Conservation (phyloP, 2,329 filamentous ascomycete genomes). For the Pseudogymnoascus sp. region DNA sequence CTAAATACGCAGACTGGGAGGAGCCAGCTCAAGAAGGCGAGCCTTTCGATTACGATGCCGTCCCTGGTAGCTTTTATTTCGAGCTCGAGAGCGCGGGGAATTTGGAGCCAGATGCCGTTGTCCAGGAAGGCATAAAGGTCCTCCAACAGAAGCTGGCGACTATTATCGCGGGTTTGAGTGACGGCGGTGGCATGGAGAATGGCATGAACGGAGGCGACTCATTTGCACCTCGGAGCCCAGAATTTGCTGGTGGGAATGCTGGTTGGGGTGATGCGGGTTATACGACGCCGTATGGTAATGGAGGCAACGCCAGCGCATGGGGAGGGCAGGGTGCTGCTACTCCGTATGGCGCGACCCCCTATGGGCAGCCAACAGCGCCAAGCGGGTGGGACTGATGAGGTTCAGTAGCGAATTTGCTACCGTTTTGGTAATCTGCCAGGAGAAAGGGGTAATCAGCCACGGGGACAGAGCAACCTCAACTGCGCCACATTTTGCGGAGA, state of each 20-base stretch:
- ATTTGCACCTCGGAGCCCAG: slow-evolving; percentile 58
- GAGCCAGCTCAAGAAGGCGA: slow-evolving; percentile 73
- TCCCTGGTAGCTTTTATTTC: slow-evolving; percentile 80
- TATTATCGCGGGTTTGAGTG: slow-evolving; percentile 60
- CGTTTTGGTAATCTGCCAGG: background rate
- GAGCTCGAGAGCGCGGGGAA: slow-evolving; percentile 85
- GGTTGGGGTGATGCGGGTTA: slow-evolving; percentile 52
- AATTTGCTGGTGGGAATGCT: slow-evolving; percentile 48
- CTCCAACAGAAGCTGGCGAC: slow-evolving; percentile 84
- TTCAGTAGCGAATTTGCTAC: background rate
- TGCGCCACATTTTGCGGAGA: background rate
- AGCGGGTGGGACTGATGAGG: slow-evolving; percentile 21
- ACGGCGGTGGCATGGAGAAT: slow-evolving; percentile 43
- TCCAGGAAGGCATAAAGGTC: slow-evolving; percentile 79
- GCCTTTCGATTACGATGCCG: slow-evolving; percentile 82
- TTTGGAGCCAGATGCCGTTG: slow-evolving; percentile 80
- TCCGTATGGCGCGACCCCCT: slow-evolving; percentile 52
- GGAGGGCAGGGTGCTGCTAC: slow-evolving; percentile 48
- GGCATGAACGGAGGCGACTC: slow-evolving; percentile 38
- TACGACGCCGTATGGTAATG: slow-evolving; percentile 57
- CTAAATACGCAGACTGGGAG: slow-evolving; percentile 70
- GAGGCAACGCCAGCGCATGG: slow-evolving; percentile 54
- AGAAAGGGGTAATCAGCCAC: background rate
- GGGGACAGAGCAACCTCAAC: background rate
- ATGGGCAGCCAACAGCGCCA: slow-evolving; percentile 36